phyloP scores from a whole-genome alignment of 2,329 filamentous ascomycete species.

The Nothophoma quercina region DNA sequence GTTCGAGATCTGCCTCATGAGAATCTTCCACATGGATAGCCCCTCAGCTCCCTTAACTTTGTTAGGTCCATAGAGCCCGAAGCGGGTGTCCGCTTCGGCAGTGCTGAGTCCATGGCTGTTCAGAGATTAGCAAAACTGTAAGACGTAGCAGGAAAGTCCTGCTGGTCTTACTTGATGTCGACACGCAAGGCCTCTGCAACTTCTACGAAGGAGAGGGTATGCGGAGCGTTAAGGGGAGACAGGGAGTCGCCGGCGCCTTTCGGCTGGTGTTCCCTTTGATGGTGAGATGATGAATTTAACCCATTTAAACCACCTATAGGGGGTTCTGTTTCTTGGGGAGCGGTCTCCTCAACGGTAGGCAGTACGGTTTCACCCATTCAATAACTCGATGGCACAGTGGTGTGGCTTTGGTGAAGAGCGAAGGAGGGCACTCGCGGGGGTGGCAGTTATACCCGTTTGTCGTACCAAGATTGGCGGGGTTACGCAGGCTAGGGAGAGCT shows the following conservation, averaged over 20 bases:
- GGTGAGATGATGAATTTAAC: slow-evolving; percentile 34
- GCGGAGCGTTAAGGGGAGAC: slow-evolving; percentile 40
- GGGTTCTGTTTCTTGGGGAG: slow-evolving; percentile 51
- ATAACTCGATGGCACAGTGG: slow-evolving; percentile 46
- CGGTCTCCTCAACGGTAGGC: slow-evolving; percentile 51
- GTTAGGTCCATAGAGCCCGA: slow-evolving; percentile 73
- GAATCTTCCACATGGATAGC: slow-evolving; percentile 76
- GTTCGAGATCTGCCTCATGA: slow-evolving; percentile 79
- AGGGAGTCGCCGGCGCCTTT: slow-evolving; percentile 29
- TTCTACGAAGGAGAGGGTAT: slow-evolving; percentile 47
- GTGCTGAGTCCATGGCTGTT: slow-evolving; percentile 66
- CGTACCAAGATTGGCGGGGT: slow-evolving; percentile 39
- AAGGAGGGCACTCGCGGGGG: slow-evolving; percentile 31
- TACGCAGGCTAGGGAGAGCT: slow-evolving; percentile 35
- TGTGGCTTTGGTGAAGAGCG: slow-evolving; percentile 38
- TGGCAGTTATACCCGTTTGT: slow-evolving; percentile 44
- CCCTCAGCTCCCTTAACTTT: slow-evolving; percentile 74
- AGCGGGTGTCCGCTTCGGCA: slow-evolving; percentile 69
- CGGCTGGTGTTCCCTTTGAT: slow-evolving; percentile 34
- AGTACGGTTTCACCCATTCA: slow-evolving; percentile 54
- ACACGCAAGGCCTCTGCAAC: slow-evolving; percentile 48
- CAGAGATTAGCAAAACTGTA: slow-evolving; percentile 27
- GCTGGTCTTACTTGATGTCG: slow-evolving; percentile 42
- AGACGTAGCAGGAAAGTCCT: background rate
- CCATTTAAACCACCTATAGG: slow-evolving; percentile 52